Evolutionary conservation across 2,329 filamentous ascomycete genomes (phyloP), one percentile per base, ranked within the genome.

Genomic region (Esteya vermicola): DNA sequence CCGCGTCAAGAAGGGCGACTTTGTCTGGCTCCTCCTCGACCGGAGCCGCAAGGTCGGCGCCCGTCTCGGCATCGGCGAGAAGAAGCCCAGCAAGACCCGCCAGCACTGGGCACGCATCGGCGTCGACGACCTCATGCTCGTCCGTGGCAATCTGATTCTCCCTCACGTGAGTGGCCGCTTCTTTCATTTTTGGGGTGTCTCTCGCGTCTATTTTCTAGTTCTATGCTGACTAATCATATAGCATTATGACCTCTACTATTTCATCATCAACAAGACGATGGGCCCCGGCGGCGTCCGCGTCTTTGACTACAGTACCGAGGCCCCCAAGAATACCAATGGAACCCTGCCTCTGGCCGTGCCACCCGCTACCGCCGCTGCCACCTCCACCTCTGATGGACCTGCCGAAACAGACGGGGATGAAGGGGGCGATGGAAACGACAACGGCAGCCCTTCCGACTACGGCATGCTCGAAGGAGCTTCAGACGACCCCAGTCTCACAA

Each of bases 161-260:
- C 89, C 91, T 43, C 91, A 94, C 67, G 88, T 93, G 64, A 68
- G 82, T 75, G 8, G 14, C 16, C 12, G 16, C 36, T n/a, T 26
- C 2, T 27, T 18, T 28, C 14, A 12, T 21, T 37, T 16, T n/a
- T n/a, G n/a, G n/a, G n/a, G n/a, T n/a, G 9, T 26, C 18, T 26
- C 33, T 9, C 28, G 14, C 3, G 10, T 28, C 10, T 28, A 14
- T 28, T 28, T 13, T 28, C 26, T 13, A 8, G 8, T 8, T 26
- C 13, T 7, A 13, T 26, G 25, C 7, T 26, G 25, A 26, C 25
- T 26, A 26, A 26, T 26, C 25, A 3, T 33, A 2, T 54, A 96
- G 85, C 91, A 98, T 59, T 95, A 93, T 55, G 89, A 96, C 48
- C 86, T 98, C 56, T 91, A 96, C 58, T 91, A 89, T 62, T 96